These are phyloP conservation scores for Solanum lycopersicoides DNA, from an alignment of 257 asterid genomes.

Conservation along the genomic window DNA sequence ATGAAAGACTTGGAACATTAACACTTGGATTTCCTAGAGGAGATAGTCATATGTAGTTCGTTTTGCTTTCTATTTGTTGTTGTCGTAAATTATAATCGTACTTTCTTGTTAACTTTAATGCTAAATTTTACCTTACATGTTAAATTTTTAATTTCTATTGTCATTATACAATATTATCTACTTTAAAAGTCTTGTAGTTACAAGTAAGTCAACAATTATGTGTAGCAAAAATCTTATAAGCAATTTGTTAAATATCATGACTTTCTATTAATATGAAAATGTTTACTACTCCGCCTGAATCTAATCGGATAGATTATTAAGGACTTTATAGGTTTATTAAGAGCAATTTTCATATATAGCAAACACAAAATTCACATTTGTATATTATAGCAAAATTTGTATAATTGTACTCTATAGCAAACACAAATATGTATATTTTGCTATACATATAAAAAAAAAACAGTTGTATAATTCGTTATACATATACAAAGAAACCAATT, in stretches of 20 bases:
- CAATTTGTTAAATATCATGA: background rate
- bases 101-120: background rate
- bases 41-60: background rate
- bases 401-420: too few relatives aligned
- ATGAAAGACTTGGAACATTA: background rate
- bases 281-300: background rate
- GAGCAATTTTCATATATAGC: too few relatives aligned
- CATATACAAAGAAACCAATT: too few relatives aligned
- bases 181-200: background rate
- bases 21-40: background rate
- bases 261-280: background rate
- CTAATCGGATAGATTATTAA: background rate
- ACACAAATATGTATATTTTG: too few relatives aligned
- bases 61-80: background rate
- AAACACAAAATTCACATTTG: too few relatives aligned
- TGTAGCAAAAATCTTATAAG: background rate
- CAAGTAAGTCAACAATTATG: background rate
- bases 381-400: too few relatives aligned
- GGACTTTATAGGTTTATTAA: background rate
- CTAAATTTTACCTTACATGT: background rate
- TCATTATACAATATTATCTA: background rate
- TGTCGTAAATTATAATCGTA: background rate
- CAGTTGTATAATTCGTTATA: too few relatives aligned
- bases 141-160: background rate
- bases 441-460: too few relatives aligned